Evolutionary conservation across 805 yeast genomes (phyloP).

Genomic region (Torulaspora franciscae): DNA sequence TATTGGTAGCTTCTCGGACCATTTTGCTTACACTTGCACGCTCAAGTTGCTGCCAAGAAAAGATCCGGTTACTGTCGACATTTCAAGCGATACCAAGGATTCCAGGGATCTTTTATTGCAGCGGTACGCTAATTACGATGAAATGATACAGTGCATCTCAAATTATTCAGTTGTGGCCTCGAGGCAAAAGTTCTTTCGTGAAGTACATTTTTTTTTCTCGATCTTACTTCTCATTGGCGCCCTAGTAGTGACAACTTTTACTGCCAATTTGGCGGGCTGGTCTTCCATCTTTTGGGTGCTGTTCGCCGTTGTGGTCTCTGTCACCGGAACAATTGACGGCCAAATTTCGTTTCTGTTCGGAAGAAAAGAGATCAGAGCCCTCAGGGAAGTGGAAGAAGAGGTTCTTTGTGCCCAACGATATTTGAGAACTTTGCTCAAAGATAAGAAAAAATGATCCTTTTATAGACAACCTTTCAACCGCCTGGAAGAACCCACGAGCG

Average conservation of each 20-base stretch:
- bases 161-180: slow-evolving; percentile 50
- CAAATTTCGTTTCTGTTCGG: slow-evolving; percentile 76
- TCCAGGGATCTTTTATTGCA: slow-evolving; percentile 14
- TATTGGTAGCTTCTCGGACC: slow-evolving; percentile 83
- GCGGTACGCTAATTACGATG: slow-evolving; percentile 39
- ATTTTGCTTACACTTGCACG: slow-evolving; percentile 69
- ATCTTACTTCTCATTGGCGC: slow-evolving; percentile 49
- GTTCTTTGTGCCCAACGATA: slow-evolving; percentile 40
- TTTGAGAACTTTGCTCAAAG: slow-evolving; percentile 9
- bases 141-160: slow-evolving; percentile 44
- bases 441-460: slow-evolving; percentile 3
- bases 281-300: slow-evolving; percentile 62
- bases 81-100: slow-evolving; percentile 4
- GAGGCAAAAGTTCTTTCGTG: slow-evolving; percentile 62
- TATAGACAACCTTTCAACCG: no score
- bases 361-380: slow-evolving; percentile 69
- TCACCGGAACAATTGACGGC: slow-evolving; percentile 71
- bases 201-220: slow-evolving; percentile 57
- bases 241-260: slow-evolving; percentile 54
- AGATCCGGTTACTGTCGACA: slow-evolving; percentile 7
- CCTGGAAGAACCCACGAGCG: no score
- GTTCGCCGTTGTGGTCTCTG: slow-evolving; percentile 49
- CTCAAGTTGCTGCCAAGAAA: slow-evolving; percentile 32
- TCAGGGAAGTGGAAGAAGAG: slow-evolving; percentile 69
- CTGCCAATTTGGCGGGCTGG: slow-evolving; percentile 52